Conservation (phyloP, 2,329 filamentous ascomycete genomes). For the Monilinia fructicola region DNA sequence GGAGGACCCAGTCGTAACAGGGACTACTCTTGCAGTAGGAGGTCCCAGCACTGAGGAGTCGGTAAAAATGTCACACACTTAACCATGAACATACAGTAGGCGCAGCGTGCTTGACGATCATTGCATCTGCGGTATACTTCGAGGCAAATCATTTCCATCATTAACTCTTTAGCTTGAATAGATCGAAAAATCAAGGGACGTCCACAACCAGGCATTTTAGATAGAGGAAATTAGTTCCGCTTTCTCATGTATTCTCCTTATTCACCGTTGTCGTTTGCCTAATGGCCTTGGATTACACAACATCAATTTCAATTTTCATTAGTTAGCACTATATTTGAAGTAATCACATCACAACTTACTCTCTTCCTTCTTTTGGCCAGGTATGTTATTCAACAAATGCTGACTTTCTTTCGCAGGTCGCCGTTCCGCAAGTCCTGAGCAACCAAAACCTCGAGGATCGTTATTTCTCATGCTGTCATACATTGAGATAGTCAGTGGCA, state of each 20-base stretch:
- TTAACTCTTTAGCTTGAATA: too few species aligned
- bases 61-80: constrained; percentile 21
- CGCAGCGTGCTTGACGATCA: constrained; percentile 22
- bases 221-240: not conserved
- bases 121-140: constrained; percentile 17
- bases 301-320: not conserved
- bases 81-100: not conserved
- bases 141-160: too few species aligned
- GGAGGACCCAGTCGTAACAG: constrained; percentile 9
- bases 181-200: too few species aligned
- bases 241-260: too few species aligned
- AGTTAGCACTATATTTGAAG: not conserved
- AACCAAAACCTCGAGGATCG: constrained; percentile 5
- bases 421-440: not conserved
- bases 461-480: constrained; percentile 7
- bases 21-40: constrained; percentile 14
- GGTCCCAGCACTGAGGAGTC: constrained; percentile 22
- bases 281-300: constrained; percentile 8
- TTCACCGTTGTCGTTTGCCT: not conserved
- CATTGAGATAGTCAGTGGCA: constrained; percentile 2
- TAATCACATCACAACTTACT: constrained; percentile 2
- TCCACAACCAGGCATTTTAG: not conserved
- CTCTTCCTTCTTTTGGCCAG: not conserved
- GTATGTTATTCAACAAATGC: not conserved
- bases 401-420: not conserved